Base-by-base conservation (phyloP, 2,329 filamentous ascomycete species). In the Parastagonospora nodorum region DNA sequence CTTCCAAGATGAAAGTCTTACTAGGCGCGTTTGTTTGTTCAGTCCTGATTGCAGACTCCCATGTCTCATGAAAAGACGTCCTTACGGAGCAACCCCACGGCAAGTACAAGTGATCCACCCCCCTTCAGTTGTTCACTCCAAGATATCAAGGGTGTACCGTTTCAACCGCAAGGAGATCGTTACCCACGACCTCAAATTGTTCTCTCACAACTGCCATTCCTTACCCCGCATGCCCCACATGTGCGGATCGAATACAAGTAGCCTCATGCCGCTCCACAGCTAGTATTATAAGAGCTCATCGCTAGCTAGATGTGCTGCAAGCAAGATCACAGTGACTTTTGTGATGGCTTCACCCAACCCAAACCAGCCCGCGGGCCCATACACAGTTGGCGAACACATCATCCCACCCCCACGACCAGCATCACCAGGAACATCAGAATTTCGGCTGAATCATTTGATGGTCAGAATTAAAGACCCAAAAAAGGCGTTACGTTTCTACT, bases 391-490 rank as follows among this genome's bases (percentile, higher is more conserved):
- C 27, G 36, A 61, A 42, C 67, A 68, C 45, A 60, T 69, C 27
- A 48, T 64, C 12, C 64, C 64, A 2, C 65, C 64, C 19, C 56
- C 64, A 8, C 64, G 65, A 1, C 58, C 65, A 1, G 14, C 39
- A 5, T 69, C 67, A 2, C 67, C 67, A 14, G 47, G 60, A 6
- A 69, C 65, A 14, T 45, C 57, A n/a, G 51, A 52, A 33, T 71
- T 59, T 45, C 60, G 60, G 11, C 57, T 70, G 11, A 72, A 73
- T 32, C 69, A 73, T 44, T 51, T 71, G 0, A 72, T 72, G 69
- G 54, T 71, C 2, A 61, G 69, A 10, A 69, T 71, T 40, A 68
- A 67, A 32, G 52, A 70, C 41, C 68, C 69, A 0, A 43, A 61
- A 7, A 48, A 50, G 8, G 67, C 60, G 9, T 33, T 72, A 3